Base-by-base conservation (phyloP, 345 rosid genomes). In the Gossypium arboreum region DNA sequence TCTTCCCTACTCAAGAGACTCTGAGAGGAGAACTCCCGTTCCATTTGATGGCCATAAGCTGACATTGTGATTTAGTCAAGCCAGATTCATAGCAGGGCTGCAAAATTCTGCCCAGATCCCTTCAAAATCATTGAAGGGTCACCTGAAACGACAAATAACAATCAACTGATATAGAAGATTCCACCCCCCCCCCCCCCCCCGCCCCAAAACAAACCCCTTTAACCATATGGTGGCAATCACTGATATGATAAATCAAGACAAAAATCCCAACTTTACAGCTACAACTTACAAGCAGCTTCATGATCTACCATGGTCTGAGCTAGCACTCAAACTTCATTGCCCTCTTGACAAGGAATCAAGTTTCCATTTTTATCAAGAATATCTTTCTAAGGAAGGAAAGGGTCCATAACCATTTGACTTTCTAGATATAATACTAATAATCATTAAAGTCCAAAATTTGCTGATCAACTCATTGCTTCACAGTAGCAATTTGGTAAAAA, bases 41-140 rank as follows among this genome's bases (percentile, higher is more conserved):
- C 98, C 93, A 89, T 88, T 80, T 87, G 93, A 83, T 87, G 94
- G 11, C 81, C 86, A 18, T 86, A 89, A 80, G 90, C 94, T 10
- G 94, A 94, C 96, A 89, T 88, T 75, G 12, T 74, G 61, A 34
- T 78, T 72, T n/a, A 43, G 74, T 78, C 78, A 79, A 78, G 68
- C 71, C 73, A 63, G 73, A 60, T 25, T 59, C 64, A 60, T 60
- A 72, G 58, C 55, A 78, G 61, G 71, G 75, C 51, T 39, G 52
- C 12, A 34, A 61, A 73, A 72, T 66, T 56, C 48, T 22, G 71
- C 54, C 72, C 79, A 64, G 34, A 24, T 66, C 68, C 79, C 77
- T 76, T 79, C 77, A 45, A 43, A 70, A 81, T 17, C 52, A 73
- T 9, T 75, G 47, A 83, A 73, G 75, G 80, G 67, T 71, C 69